Base-by-base conservation (phyloP, 331 rosid species). In the Spiraea crenata region DNA sequence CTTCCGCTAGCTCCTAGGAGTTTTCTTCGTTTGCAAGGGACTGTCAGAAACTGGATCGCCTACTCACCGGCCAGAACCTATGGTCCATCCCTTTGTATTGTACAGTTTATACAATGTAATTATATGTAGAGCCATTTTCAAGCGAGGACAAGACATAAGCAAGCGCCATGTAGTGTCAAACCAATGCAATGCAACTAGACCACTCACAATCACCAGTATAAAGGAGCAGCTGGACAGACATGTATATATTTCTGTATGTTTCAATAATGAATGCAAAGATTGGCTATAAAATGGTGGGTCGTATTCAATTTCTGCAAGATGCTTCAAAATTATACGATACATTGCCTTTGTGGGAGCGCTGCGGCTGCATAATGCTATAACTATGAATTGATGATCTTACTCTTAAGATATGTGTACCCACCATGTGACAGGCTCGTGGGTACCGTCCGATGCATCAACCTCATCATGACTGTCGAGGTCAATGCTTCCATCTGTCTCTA, bases 141-240 rank as follows among this genome's bases (percentile, higher is more conserved):
- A 79, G 73, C 76, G 82, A 25, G 72, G 89, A 79, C 93, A 65
- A 73, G 85, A 86, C 95, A 80, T 74, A 77, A 72, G 83, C 73
- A 76, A 85, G 83, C 75, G 83, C 86, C 76, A 75, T 80, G 49
- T 14, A 45, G 13, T 45, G 49, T 45, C 12, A 45, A 25, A 25
- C 31, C 49, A 45, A 45, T 10, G 49, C 49, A 45, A 45, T 3
- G 9, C 13, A 9, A 9, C 9, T 45, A 45, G 49, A 45, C 49
- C 49, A 3, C 49, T 45, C 49, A 45, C 31, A 25, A 25, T 25
- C 1, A 45, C 49, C 9, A 45, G 12, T 8, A 45, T 10, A 45
- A 45, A 45, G 12, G 9, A 45, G 12, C 15, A 45, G 12, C 9
- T 45, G 12, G 3, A 45, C 14, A 45, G 31, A 25, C 1, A 25